Percentiles rank a stretch among this genome's conserved stretches.
Conservation (phyloP, 1,284 basidiomycete genomes). For the Cystobasidiaceae sp. region DNA sequence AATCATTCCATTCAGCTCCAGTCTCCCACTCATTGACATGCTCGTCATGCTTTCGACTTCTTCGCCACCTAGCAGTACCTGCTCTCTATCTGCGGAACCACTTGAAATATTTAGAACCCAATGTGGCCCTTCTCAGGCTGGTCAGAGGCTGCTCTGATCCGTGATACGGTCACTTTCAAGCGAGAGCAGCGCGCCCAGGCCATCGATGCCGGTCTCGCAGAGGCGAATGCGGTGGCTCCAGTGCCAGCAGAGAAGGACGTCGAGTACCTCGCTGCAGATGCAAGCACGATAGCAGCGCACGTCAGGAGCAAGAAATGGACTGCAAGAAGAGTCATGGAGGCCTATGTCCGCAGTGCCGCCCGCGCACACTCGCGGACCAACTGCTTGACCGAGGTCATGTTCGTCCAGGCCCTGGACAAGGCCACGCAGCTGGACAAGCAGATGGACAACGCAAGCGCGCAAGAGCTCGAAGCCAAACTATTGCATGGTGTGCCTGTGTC, state of each 20-base stretch:
- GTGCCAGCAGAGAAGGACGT: background rate
- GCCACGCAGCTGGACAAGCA: constrained; percentile 63
- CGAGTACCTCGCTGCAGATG: background rate
- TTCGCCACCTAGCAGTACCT: too few relatives aligned
- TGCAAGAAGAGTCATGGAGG: constrained; percentile 63
- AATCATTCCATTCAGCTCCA: too few relatives aligned
- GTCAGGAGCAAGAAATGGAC: constrained; percentile 58
- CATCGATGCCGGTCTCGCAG: background rate
- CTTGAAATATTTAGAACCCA: too few relatives aligned
- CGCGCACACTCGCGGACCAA: constrained; percentile 64
- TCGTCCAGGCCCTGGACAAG: constrained; percentile 59
- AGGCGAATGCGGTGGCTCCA: background rate
- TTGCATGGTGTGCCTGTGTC: constrained; percentile 77
- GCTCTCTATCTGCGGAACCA: too few relatives aligned
- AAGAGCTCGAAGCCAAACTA: constrained; percentile 50
- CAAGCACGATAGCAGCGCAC: background rate
- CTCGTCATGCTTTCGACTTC: too few relatives aligned
- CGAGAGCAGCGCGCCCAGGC: constrained; percentile 9
- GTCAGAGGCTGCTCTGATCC: background rate
- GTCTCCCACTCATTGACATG: too few relatives aligned
- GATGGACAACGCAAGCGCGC: constrained; percentile 60
- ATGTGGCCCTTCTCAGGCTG: constrained; percentile 28
- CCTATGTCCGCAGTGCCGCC: constrained; percentile 63
- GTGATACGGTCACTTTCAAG: constrained; percentile 9
- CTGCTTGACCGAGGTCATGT: constrained; percentile 74